Evolutionary conservation across 495 filamentous ascomycete genomes (phyloP).

Genomic region (Aspergillus kassunensis): DNA sequence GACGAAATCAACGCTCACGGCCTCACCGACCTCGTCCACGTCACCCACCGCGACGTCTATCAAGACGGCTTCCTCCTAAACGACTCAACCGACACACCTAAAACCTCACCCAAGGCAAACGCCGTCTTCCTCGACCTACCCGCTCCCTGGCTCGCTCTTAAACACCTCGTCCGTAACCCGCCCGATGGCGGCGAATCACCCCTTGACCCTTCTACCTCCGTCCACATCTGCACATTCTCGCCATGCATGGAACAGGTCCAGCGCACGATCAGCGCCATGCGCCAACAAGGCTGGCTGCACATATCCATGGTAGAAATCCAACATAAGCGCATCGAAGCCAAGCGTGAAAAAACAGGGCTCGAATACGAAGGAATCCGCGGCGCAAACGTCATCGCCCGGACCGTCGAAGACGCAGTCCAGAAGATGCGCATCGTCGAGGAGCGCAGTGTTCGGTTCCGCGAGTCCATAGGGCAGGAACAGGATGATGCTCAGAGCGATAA

Average conservation of each 20-base stretch:
- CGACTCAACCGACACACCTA: constrained; percentile 29
- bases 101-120: constrained; percentile 58
- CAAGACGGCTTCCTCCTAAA: constrained; percentile 71
- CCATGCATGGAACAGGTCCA: constrained; percentile 96
- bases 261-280: constrained; percentile 71
- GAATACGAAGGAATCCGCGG: constrained; percentile 56
- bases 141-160: constrained; percentile 86
- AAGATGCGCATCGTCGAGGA: constrained; percentile 70
- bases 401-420: constrained; percentile 72
- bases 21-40: constrained; percentile 63
- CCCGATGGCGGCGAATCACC: constrained; percentile 49
- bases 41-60: constrained; percentile 94
- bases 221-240: constrained; percentile 86
- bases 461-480: constrained; percentile 13
- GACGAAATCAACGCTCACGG: constrained; percentile 73
- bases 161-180: constrained; percentile 66
- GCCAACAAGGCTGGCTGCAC: constrained; percentile 79
- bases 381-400: constrained; percentile 55
- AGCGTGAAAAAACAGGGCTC: constrained; percentile 72
- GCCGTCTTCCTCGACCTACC: constrained; percentile 91
- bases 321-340: constrained; percentile 72
- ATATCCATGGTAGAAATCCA: constrained; percentile 88
- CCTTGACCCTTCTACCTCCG: constrained; percentile 61
- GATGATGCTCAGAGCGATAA: constrained; percentile 9
- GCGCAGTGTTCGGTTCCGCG: constrained; percentile 53